These are phyloP conservation scores for Prunus yedoensis DNA, from an alignment of 331 rosid species.

Conservation along the genomic window DNA sequence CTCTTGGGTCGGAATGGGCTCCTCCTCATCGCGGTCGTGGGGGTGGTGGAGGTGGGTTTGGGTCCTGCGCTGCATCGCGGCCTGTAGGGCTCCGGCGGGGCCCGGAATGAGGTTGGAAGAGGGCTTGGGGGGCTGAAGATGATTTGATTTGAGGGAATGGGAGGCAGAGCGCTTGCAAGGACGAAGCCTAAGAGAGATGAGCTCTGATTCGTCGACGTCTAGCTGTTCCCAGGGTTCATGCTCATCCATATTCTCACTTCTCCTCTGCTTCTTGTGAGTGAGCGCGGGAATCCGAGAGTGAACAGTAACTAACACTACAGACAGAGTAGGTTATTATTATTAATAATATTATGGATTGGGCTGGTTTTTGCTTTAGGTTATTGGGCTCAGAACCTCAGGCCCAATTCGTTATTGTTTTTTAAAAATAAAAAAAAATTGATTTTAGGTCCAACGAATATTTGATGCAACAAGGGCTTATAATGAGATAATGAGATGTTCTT, in stretches of 20 bases:
- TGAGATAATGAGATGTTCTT: too few species aligned
- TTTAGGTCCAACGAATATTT: too few species aligned
- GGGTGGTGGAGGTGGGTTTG: not conserved
- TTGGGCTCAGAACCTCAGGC: too few species aligned
- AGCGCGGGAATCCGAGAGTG: constrained; percentile 12
- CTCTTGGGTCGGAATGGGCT: constrained; percentile 72
- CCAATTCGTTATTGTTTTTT: too few species aligned
- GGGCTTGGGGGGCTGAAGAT: constrained; percentile 13
- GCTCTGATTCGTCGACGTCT: constrained; percentile 62
- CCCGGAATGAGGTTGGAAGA: constrained; percentile 55
- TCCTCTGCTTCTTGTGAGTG: not conserved
- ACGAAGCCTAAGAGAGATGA: constrained; percentile 48
- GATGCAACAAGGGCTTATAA: too few species aligned
- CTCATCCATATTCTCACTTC: not conserved
- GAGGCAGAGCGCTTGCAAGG: constrained; percentile 49
- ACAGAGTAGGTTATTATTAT: too few species aligned
- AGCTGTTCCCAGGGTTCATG: constrained; percentile 63
- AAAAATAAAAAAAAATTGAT: too few species aligned
- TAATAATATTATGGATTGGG: too few species aligned
- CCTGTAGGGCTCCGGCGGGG: constrained; percentile 79
- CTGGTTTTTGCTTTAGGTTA: fast-evolving
- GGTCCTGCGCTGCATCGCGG: constrained; percentile 61
- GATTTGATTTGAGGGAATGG: not conserved
- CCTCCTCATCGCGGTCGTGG: constrained; percentile 8
- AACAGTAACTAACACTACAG: not conserved